Evolutionary conservation across 2,329 filamentous ascomycete species (phyloP), one percentile per base, ranked within the genome.

Genomic region (Beauveria australis): DNA sequence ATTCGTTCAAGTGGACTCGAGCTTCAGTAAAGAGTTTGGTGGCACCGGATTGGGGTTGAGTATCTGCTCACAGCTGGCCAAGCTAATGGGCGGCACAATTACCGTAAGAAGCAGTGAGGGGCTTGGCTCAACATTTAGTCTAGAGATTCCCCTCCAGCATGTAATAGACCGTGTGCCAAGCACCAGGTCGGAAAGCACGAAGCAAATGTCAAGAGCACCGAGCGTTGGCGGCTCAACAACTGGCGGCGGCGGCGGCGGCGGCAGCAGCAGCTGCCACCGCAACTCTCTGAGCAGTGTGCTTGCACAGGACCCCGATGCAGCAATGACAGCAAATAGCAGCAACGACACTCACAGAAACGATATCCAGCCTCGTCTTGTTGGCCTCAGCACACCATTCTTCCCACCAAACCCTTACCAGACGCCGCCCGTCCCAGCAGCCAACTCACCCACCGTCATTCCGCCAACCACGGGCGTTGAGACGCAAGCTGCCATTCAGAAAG

Each of bases 1-100:
- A 0, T 97, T 97, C 69, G 89, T 96, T 0, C 92, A 97, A 73
- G 92, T 89, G n/a, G 92, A 96, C 69, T 76, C 94, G 1, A 89
- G 91, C 1, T 76, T 97, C 18, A 95, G 89, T 76, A 95, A 91
- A 72, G 94, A 94, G 69, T 95, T 88, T 69, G 91, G 91, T 19
- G 92, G 92, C 18, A 96, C 92, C 1, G 92, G 92, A 4, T 77
- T 96, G 1, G 92, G 92, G 1, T 73, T 97, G 59, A 93, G 89
- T 68, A 97, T 97, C 67, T 96, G 91, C 74, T 88, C 90, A 22
- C 92, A 97, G 71, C 78, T 97, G 43, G 89, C 91, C 3, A 84
- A 79, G 18, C 76, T 96, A 18, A 96, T 97, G 91, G 87, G 86
- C 54, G 92, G 92, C 10, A 83, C 77, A 1, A 89, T 97, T 55